Percentiles rank a stretch among this genome's conserved stretches.
Conservation (phyloP, 1,284 basidiomycete genomes). For the Malassezia slooffiae region DNA sequence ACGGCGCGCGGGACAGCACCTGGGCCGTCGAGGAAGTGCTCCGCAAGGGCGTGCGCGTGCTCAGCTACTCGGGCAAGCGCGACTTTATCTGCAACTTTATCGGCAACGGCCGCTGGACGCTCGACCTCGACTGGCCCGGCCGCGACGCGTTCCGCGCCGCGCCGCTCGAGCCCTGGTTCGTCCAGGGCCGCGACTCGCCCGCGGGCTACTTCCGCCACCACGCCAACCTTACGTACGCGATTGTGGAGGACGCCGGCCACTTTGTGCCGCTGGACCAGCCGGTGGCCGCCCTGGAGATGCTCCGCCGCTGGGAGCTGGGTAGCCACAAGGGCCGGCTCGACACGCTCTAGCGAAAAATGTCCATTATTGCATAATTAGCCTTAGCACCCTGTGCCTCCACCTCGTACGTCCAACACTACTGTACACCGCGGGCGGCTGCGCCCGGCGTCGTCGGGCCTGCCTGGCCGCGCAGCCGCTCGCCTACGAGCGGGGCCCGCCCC, state of each 20-base stretch:
- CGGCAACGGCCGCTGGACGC: slow-evolving; percentile 34
- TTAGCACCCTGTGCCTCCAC: background rate
- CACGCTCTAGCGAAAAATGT: no score
- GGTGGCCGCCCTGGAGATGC: slow-evolving; percentile 25
- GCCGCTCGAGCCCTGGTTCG: slow-evolving; percentile 25
- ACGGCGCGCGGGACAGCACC: slow-evolving; percentile 34
- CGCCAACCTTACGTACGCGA: slow-evolving; percentile 30
- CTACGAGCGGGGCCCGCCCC: no score
- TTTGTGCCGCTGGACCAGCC: slow-evolving; percentile 44
- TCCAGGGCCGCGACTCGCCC: slow-evolving; percentile 6
- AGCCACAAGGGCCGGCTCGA: slow-evolving; percentile 6
- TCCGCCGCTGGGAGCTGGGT: slow-evolving; percentile 35
- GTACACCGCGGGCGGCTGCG: background rate
- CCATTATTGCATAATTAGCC: no score
- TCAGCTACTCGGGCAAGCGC: slow-evolving; percentile 30
- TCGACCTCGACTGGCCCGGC: slow-evolving; percentile 29
- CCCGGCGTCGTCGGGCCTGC: no score
- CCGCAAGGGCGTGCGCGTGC: slow-evolving; percentile 25
- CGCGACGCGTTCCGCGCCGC: slow-evolving; percentile 23
- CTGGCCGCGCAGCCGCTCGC: no score
- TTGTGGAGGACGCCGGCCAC: slow-evolving; percentile 35
- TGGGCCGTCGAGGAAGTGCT: slow-evolving; percentile 36
- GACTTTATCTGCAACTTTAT: slow-evolving; percentile 45
- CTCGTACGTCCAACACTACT: background rate
- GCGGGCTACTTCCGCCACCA: slow-evolving; percentile 27